Evolutionary conservation across 768 basidiomycete species (phyloP), one percentile per base, ranked within the genome.

Genomic region (Galerina marginata): DNA sequence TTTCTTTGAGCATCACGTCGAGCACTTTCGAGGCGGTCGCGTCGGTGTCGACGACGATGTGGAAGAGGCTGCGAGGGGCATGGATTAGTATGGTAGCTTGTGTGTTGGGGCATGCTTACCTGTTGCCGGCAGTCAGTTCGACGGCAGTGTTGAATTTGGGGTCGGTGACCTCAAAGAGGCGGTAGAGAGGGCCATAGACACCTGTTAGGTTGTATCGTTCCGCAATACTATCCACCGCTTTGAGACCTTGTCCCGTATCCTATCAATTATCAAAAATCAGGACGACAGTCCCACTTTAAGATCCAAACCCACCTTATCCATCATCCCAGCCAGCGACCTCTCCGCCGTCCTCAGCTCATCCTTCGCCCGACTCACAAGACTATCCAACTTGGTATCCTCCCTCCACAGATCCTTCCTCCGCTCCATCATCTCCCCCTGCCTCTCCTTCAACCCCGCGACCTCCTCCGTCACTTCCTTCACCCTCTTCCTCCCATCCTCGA

Each of bases 31-130:
- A 89, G 0, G 95, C 97, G 0, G 95, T 99, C 44, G 89, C 90
- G 69, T 99, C 97, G n/a, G 84, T 92, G 71, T 99, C 96, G 60
- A 99, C 96, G 1, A 99, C 96, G 42, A 99, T 90, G 67, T 99
- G 96, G 79, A 98, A 99, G 26, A 99, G 77, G 69, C 96, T 96
- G 72, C 3, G 29, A 40, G 6, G 3, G 16, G 3, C 59, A 38
- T 72, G 15, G 69, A 58, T 15, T 53, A 53, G 6, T 14, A 43
- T 16, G 16, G 20, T 40, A 36, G 25, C 42, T 9, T 45, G 26
- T 6, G n/a, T 46, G 40, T 6, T 9, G 49, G 9, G 14, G 43
- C 61, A 53, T 14, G 12, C 55, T 65, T 56, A 95, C 96, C 93
- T 95, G 71, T 93, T 98, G 0, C 96, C 96, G 0, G 95, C 97